Evolutionary conservation across 2,329 filamentous ascomycete species (phyloP).

Genomic region (Colletotrichum abscissum): DNA sequence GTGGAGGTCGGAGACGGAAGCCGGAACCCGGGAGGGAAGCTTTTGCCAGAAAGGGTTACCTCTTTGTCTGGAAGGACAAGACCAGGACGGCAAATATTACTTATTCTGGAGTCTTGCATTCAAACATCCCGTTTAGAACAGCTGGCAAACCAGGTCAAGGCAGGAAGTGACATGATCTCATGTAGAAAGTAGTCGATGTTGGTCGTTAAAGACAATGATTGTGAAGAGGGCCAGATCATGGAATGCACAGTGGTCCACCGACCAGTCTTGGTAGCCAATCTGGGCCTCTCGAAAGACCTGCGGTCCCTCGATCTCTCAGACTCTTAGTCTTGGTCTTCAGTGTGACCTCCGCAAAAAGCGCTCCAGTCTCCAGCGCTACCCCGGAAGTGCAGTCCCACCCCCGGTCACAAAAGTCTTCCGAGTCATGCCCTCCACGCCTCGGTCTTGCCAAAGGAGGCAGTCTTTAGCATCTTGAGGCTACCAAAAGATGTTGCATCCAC

Average conservation of each 20-base stretch:
- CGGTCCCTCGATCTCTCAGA: neutral
- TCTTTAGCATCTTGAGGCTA: conserved; percentile 6
- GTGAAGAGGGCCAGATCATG: no score
- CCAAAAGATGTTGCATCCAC: neutral
- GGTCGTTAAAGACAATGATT: no score
- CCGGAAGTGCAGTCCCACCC: neutral
- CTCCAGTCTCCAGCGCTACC: neutral
- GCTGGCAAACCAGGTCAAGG: neutral
- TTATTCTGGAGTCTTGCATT: neutral
- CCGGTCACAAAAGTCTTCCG: conserved; percentile 2
- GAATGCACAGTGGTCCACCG: neutral
- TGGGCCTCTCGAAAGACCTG: neutral
- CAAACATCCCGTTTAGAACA: neutral
- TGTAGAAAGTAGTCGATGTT: neutral
- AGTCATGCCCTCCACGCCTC: conserved; percentile 5
- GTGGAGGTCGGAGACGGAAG: conserved; percentile 11
- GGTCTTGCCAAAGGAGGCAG: conserved; percentile 15
- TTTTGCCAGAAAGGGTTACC: neutral
- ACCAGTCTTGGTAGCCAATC: neutral
- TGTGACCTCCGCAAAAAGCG: conserved; percentile 15
- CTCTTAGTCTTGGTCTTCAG: neutral
- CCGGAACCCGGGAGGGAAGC: conserved; percentile 10
- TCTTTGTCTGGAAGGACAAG: neutral
- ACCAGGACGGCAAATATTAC: conserved; percentile 2
- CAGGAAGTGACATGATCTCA: neutral